phyloP scores from a whole-genome alignment of 768 basidiomycete species.

The Tylopilus sp. region DNA sequence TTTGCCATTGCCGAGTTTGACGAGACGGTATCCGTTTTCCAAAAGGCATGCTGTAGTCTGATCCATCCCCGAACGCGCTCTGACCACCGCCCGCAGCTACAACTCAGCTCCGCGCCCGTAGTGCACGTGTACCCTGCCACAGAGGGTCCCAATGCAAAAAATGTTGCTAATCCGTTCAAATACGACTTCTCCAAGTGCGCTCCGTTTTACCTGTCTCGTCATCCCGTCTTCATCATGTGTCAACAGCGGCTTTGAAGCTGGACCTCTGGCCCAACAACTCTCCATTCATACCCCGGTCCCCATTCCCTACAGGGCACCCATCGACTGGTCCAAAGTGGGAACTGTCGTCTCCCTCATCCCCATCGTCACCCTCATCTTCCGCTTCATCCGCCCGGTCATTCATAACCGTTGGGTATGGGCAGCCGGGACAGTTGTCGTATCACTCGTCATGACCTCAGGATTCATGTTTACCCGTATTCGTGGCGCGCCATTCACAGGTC shows the following conservation, averaged over 20 bases:
- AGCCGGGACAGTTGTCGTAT: conserved; percentile 52
- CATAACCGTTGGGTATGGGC: conserved; percentile 81
- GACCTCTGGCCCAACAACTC: conserved; percentile 71
- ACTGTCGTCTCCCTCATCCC: conserved; percentile 45
- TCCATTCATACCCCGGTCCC: conserved; percentile 70
- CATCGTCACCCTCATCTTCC: conserved; percentile 47
- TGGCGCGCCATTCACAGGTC: conserved; percentile 62
- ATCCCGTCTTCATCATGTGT: not conserved
- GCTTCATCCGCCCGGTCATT: conserved; percentile 62
- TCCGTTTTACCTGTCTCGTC: not conserved
- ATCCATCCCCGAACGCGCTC: not conserved
- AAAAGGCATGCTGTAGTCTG: conserved; percentile 51
- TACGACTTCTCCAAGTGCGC: conserved; percentile 78
- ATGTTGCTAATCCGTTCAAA: conserved; percentile 48
- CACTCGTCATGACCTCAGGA: conserved; percentile 85
- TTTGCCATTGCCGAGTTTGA: conserved; percentile 92
- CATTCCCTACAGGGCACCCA: conserved; percentile 80
- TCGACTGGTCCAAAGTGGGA: conserved; percentile 61
- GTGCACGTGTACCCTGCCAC: conserved; percentile 73
- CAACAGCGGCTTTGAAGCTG: conserved; percentile 83
- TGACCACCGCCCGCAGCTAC: conserved; percentile 52
- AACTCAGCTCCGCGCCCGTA: conserved; percentile 79
- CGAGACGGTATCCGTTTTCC: conserved; percentile 70
- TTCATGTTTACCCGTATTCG: conserved; percentile 98
- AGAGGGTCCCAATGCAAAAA: conserved; percentile 64